Base-by-base conservation (phyloP, 2,329 filamentous ascomycete genomes). In the Fusarium sp. region DNA sequence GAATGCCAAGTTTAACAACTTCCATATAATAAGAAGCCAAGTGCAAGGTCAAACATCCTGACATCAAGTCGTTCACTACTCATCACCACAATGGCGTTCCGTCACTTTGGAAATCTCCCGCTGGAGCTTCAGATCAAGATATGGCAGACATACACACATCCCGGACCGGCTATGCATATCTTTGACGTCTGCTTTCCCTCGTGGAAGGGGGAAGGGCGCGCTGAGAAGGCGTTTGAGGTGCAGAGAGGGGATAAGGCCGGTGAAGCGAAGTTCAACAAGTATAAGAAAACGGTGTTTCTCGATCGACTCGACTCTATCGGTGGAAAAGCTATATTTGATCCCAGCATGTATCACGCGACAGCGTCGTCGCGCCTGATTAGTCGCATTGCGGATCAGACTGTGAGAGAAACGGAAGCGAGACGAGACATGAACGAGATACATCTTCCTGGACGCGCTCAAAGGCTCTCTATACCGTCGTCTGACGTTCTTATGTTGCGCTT, bases 401-500 rank as follows among this genome's bases (percentile, higher is more conserved):
- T 43, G 5, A 43, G 21, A 24, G 44, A 58, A 1, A 55, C 21
- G 14, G 39, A 51, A 6, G 34, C 56, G 3, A 59, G 22, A 14
- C 22, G 34, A 9, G 56, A 21, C 1, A 54, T 67, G 26, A 77
- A 74, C 28, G 68, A 63, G 0, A 67, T 78, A 15, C 53, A 62
- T 8, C 72, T 79, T 3, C 73, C 75, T 1, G 76, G 72, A 1
- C 73, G 73, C 1, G 52, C 70, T 24, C 67, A 68, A 42, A 69
- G 24, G 5, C 22, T 79, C 17, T 47, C 55, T 2, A 71, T 77
- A 46, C 62, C 74, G 40, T 67, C 69, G 24, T 60, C 51, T 2
- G 77, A 79, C 34, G 71, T 78, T 15, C 51, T 79, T 31, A 72
- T 78, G 49, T 60, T 78, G 24, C 72, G 72, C 6, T 73, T 79